Evolutionary conservation across 2,329 filamentous ascomycete species (phyloP).

Genomic region (Exserohilum turcica): DNA sequence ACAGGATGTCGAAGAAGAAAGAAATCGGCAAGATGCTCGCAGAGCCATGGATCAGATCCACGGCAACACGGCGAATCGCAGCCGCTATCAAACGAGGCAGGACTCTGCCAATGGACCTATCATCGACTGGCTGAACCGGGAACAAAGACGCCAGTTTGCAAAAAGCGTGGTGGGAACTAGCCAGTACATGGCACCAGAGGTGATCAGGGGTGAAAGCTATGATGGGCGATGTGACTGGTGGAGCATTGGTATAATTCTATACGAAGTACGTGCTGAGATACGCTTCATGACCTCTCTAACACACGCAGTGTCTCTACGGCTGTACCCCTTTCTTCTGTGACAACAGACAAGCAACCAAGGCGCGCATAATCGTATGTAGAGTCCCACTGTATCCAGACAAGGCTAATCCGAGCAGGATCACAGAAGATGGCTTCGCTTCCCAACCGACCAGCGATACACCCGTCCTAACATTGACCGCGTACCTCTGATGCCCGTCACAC

Average conservation of each 20-base stretch:
- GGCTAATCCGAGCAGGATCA: slow-evolving; percentile 64
- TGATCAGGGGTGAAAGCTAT: slow-evolving; percentile 79
- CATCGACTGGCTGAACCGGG: slow-evolving; percentile 52
- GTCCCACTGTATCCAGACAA: neutral
- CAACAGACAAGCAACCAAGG: slow-evolving; percentile 80
- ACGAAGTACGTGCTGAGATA: slow-evolving; percentile 62
- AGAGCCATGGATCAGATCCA: slow-evolving; percentile 48
- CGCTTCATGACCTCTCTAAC: neutral
- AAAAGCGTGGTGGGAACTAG: slow-evolving; percentile 91
- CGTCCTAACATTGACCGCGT: slow-evolving; percentile 56
- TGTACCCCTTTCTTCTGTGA: slow-evolving; percentile 87
- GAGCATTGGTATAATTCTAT: slow-evolving; percentile 94
- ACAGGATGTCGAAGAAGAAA: slow-evolving; percentile 65
- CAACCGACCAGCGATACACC: slow-evolving; percentile 59
- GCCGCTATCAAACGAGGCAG: slow-evolving; percentile 27
- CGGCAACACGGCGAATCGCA: slow-evolving; percentile 20
- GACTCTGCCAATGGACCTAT: slow-evolving; percentile 37
- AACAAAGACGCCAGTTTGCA: slow-evolving; percentile 70
- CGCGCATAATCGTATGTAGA: slow-evolving; percentile 73
- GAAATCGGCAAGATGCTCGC: slow-evolving; percentile 59
- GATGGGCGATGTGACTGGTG: slow-evolving; percentile 96
- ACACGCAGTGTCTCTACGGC: slow-evolving; percentile 75
- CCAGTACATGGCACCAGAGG: slow-evolving; percentile 98
- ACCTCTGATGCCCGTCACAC: slow-evolving; percentile 61
- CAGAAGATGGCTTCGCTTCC: slow-evolving; percentile 71